phyloP scores from a whole-genome alignment of 805 yeast genomes.

The Saturnispora saitoi region DNA sequence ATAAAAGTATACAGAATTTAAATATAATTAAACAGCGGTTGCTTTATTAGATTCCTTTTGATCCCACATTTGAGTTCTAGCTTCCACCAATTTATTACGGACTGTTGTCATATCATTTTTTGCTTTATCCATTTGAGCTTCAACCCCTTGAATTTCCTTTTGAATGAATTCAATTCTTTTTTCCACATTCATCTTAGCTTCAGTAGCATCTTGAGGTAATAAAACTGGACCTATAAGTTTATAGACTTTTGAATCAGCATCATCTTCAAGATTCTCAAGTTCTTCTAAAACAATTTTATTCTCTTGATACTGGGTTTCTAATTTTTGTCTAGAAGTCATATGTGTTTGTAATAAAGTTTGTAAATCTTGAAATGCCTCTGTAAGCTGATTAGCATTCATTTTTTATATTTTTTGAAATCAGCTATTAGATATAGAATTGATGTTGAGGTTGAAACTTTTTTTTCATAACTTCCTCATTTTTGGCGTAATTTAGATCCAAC shows the following conservation, averaged over 20 bases:
- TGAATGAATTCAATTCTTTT: constrained; percentile 86
- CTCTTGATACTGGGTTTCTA: constrained; percentile 93
- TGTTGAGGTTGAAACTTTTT: neutral
- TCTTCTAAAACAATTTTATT: constrained; percentile 83
- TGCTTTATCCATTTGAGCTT: constrained; percentile 46
- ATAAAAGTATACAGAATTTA: neutral
- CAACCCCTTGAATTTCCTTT: constrained; percentile 71
- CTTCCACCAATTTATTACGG: neutral
- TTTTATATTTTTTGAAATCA: constrained; percentile 26
- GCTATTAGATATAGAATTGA: constrained; percentile 32
- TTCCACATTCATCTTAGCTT: constrained; percentile 75
- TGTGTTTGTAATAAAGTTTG: constrained; percentile 35
- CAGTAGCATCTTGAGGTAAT: constrained; percentile 77
- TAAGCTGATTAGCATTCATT: constrained; percentile 1
- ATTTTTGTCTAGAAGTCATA: constrained; percentile 66
- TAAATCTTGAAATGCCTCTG: constrained; percentile 18
- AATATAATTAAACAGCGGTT: neutral
- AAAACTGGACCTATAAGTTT: constrained; percentile 89
- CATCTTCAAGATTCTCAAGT: constrained; percentile 49
- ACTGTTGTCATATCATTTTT: constrained; percentile 1
- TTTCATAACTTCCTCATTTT: neutral
- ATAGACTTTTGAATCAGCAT: constrained; percentile 54
- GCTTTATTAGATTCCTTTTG: neutral
- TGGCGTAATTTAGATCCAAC: neutral
- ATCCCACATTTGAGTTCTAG: neutral